Percentiles rank a stretch among this genome's conserved stretches.
These are phyloP conservation scores for Rubus idaeus DNA, from an alignment of 306 rosid species.

Conservation along the genomic window DNA sequence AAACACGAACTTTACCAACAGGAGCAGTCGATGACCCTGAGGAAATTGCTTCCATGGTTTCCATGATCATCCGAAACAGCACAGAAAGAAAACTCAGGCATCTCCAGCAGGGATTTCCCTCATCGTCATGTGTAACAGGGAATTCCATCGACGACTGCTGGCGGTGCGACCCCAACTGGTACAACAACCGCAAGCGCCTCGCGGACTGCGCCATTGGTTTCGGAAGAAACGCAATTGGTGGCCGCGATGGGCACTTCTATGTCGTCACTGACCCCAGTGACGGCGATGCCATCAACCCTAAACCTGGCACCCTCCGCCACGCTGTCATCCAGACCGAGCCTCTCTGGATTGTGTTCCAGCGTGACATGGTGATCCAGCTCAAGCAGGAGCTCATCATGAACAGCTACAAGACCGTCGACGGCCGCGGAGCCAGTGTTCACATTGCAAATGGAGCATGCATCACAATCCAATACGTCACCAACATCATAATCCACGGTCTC, in stretches of 20 bases:
- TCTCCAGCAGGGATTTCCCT: too few relatives aligned
- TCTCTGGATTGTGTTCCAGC: not conserved
- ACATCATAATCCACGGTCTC: not conserved
- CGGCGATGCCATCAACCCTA: not conserved
- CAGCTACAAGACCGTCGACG: not conserved
- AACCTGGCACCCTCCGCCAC: not conserved
- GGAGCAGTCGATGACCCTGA: not conserved
- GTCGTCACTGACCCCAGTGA: not conserved
- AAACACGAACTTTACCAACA: not conserved
- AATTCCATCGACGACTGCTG: not conserved
- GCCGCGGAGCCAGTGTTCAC: not conserved
- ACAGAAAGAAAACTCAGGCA: not conserved
- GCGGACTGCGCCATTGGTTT: not conserved
- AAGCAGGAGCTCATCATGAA: conserved; percentile 1
- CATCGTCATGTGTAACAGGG: not conserved
- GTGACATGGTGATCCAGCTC: not conserved
- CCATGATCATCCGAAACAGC: not conserved
- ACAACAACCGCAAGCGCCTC: not conserved
- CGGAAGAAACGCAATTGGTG: not conserved
- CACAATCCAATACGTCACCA: not conserved
- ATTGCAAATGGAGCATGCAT: conserved; percentile 1
- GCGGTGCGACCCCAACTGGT: not conserved
- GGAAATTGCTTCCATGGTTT: not conserved
- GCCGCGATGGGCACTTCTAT: not conserved
- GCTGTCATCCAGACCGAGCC: not conserved